Percentiles rank a stretch among this genome's conserved stretches.
These are phyloP conservation scores for Penicillium robsamsonii DNA, from an alignment of 495 filamentous ascomycete species.

Conservation along the genomic window DNA sequence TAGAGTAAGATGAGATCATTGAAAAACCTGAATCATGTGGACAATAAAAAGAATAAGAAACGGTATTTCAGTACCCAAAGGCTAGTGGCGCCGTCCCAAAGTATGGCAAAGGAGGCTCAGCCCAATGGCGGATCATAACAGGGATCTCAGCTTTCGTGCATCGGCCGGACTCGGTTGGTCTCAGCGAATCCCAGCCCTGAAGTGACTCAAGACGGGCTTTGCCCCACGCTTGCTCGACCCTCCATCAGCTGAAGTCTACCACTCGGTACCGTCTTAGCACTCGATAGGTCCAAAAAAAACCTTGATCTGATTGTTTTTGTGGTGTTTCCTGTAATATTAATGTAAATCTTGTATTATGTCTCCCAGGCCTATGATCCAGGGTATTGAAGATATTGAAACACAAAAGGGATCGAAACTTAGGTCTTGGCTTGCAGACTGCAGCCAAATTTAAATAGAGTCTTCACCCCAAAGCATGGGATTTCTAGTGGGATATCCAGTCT, in stretches of 20 bases:
- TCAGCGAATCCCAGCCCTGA: slow-evolving; percentile 28
- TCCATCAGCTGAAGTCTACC: slow-evolving; percentile 34
- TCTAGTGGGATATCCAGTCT: not conserved
- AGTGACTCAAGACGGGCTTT: slow-evolving; percentile 22
- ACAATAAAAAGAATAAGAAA: not conserved
- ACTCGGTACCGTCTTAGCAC: slow-evolving; percentile 10
- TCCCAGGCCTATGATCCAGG: not conserved
- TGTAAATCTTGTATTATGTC: not conserved
- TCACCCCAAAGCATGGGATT: slow-evolving; percentile 1
- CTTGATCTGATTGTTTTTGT: slow-evolving; percentile 8
- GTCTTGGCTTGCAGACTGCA: slow-evolving; percentile 9
- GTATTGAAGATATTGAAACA: not conserved
- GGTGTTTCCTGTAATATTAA: slow-evolving; percentile 3
- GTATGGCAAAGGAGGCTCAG: slow-evolving; percentile 27
- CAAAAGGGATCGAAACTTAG: not conserved
- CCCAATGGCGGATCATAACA: slow-evolving; percentile 33
- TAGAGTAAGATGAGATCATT: slow-evolving; percentile 26
- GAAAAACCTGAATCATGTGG: not conserved
- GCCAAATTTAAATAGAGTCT: slow-evolving; percentile 8
- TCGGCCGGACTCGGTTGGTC: slow-evolving; percentile 22
- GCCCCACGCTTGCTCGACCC: slow-evolving; percentile 33
- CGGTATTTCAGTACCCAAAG: slow-evolving; percentile 9
- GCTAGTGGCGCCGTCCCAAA: slow-evolving; percentile 23
- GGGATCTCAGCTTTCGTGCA: slow-evolving; percentile 30
- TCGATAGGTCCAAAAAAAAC: slow-evolving; percentile 22